Percentiles rank a stretch among this genome's conserved stretches.
These are phyloP conservation scores for Amoebophrya sp. DNA, from an alignment of 169 alveolate species.

Conservation along the genomic window DNA sequence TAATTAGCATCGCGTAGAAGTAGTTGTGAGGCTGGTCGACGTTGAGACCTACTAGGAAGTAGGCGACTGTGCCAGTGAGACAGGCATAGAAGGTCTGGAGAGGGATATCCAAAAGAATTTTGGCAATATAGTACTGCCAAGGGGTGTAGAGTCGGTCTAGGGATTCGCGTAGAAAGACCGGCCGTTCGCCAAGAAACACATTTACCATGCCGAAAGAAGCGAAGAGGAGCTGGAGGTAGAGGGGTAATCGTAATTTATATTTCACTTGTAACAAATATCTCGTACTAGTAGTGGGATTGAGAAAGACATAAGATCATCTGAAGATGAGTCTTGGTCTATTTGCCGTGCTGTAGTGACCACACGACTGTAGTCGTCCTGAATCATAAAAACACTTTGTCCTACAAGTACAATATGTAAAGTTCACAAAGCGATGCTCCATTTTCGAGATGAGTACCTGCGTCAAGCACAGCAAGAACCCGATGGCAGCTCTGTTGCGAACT, in stretches of 20 bases:
- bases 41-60: neutral
- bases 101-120: neutral
- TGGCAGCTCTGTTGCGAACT: neutral
- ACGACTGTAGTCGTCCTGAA: too few species aligned
- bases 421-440: too few species aligned
- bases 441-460: too few species aligned
- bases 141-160: slow-evolving; percentile 17
- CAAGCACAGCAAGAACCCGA: neutral
- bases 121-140: neutral
- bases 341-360: too few species aligned
- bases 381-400: too few species aligned
- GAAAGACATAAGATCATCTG: too few species aligned
- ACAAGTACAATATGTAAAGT: too few species aligned
- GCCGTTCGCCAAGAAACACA: neutral
- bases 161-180: slow-evolving; percentile 7
- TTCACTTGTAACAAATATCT: too few species aligned
- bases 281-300: too few species aligned
- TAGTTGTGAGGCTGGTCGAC: neutral
- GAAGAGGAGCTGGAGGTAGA: too few species aligned
- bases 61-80: neutral
- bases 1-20: neutral
- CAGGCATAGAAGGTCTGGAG: neutral
- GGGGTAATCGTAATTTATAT: too few species aligned
- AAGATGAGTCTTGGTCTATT: too few species aligned
- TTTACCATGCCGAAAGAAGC: neutral